Conservation (phyloP, 768 basidiomycete genomes). For the Termitomyces sp. region DNA sequence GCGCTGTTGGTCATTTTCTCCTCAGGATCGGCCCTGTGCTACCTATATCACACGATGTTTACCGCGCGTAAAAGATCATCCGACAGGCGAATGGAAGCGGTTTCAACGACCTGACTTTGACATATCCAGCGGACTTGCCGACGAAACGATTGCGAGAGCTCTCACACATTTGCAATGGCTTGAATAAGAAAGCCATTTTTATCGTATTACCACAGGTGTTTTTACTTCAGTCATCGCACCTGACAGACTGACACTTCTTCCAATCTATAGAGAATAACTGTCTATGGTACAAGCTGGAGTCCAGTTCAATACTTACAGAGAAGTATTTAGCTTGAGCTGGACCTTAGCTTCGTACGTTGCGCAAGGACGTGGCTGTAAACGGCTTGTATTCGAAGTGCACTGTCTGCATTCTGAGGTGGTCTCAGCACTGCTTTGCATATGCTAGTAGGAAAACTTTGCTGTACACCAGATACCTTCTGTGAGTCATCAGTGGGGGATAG, state of each 20-base stretch:
- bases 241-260: neutral
- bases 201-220: neutral
- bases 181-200: neutral
- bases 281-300: neutral
- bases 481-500: neutral
- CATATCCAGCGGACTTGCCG: neutral
- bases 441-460: neutral
- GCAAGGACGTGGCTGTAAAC: neutral
- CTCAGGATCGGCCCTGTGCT: neutral
- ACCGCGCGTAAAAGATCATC: neutral
- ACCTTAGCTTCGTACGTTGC: neutral
- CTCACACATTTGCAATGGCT: neutral
- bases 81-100: neutral
- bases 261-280: neutral
- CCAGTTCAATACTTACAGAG: neutral
- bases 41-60: neutral
- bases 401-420: neutral
- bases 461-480: neutral
- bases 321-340: neutral
- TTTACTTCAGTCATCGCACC: too few species aligned
- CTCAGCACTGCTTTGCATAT: neutral
- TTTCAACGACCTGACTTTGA: slow-evolving; percentile 1
- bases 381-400: neutral
- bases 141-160: neutral
- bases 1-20: neutral